A percentile compares a stretch with the other conserved stretches of the same genome.
Conservation (phyloP, 2,329 filamentous ascomycete genomes). For the Septoria linicola region DNA sequence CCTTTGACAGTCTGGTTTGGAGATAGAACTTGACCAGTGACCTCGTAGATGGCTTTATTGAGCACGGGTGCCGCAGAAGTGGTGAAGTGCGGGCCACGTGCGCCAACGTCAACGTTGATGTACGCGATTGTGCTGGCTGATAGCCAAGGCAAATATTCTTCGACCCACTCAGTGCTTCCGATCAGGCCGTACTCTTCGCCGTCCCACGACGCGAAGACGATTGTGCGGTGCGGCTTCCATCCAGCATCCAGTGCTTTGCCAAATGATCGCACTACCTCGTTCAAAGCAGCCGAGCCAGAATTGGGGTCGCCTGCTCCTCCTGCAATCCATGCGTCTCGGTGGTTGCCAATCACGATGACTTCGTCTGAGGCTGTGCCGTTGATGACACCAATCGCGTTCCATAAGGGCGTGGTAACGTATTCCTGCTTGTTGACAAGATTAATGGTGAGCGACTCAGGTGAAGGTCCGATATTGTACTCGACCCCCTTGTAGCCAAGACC, state of each 20-base stretch:
- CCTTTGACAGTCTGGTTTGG: constrained; percentile 71
- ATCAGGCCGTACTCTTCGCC: constrained; percentile 79
- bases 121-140: constrained; percentile 72
- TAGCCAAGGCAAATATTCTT: constrained; percentile 83
- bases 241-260: constrained; percentile 68
- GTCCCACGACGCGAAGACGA: constrained; percentile 75
- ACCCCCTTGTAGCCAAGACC: constrained; percentile 79
- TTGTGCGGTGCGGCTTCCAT: constrained; percentile 83
- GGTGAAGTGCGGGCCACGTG: constrained; percentile 62
- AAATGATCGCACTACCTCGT: constrained; percentile 74
- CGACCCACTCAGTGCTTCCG: constrained; percentile 89
- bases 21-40: constrained; percentile 59
- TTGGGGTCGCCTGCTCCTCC: constrained; percentile 84
- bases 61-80: constrained; percentile 72
- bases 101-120: constrained; percentile 79
- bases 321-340: constrained; percentile 85
- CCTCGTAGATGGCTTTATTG: constrained; percentile 68
- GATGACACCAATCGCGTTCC: constrained; percentile 85
- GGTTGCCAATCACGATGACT: constrained; percentile 87
- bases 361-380: constrained; percentile 84
- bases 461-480: constrained; percentile 80
- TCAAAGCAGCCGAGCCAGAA: constrained; percentile 74
- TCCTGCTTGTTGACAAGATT: constrained; percentile 53
- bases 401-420: constrained; percentile 51
- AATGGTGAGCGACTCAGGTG: constrained; percentile 63